Evolutionary conservation across 2,329 filamentous ascomycete species (phyloP).

Genomic region (Colletotrichum musae): DNA sequence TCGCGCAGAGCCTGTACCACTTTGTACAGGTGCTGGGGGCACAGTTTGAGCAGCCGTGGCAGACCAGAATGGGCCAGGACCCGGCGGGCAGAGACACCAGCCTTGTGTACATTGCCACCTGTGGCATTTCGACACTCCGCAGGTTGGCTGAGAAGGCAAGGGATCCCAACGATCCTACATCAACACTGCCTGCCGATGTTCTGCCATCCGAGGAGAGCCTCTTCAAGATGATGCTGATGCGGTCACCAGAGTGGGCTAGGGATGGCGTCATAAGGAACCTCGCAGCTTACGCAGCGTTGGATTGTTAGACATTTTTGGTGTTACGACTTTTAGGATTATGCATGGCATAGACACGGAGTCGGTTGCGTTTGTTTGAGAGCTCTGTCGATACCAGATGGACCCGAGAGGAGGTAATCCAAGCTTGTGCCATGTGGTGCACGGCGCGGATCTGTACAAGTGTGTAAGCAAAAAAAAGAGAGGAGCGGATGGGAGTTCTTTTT

Average conservation of each 20-base stretch:
- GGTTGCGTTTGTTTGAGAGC: background rate
- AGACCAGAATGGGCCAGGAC: conserved; percentile 52
- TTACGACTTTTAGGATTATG: conserved; percentile 5
- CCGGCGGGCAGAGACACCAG: conserved; percentile 58
- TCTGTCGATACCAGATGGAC: conserved; percentile 5
- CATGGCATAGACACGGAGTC: conserved; percentile 26
- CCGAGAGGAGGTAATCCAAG: background rate
- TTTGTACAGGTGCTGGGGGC: conserved; percentile 81
- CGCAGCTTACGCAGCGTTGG: conserved; percentile 73
- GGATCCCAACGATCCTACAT: conserved; percentile 66
- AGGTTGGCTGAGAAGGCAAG: conserved; percentile 77
- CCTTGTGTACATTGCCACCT: conserved; percentile 74
- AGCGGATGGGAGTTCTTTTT: conserved; percentile 28
- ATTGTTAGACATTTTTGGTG: conserved; percentile 41
- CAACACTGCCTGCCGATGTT: conserved; percentile 70
- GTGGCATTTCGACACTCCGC: conserved; percentile 78
- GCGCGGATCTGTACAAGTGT: conserved; percentile 37
- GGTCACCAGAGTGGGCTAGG: conserved; percentile 72
- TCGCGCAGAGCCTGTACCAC: conserved; percentile 83
- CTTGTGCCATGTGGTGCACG: background rate
- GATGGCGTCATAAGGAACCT: conserved; percentile 79
- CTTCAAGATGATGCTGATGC: conserved; percentile 76
- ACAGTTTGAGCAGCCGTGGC: conserved; percentile 66
- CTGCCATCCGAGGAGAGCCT: conserved; percentile 78
- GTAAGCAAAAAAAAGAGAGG: conserved; percentile 37